phyloP scores from a whole-genome alignment of 805 yeast genomes.

The Pichia californica region DNA sequence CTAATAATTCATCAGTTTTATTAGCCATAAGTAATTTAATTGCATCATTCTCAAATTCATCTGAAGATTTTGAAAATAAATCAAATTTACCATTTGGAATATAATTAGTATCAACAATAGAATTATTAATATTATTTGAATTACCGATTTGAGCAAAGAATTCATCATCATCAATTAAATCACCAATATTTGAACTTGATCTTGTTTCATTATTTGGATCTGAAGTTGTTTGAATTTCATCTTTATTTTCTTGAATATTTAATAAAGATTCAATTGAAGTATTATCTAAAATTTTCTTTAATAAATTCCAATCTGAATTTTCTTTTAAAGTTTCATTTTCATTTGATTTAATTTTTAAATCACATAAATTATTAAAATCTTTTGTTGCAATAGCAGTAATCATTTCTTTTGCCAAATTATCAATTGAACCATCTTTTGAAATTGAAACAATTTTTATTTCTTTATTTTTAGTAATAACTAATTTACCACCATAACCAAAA shows the following conservation, averaged over 20 bases:
- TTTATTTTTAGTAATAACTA: conserved; percentile 44
- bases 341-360: conserved; percentile 38
- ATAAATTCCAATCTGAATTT: conserved; percentile 54
- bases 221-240: conserved; percentile 7
- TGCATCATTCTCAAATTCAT: conserved; percentile 40
- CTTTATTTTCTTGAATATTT: not conserved
- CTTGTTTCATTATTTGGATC: conserved; percentile 15
- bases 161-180: conserved; percentile 31
- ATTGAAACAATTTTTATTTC: conserved; percentile 24
- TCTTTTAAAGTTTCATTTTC: conserved; percentile 28
- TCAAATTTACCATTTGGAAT: conserved; percentile 53
- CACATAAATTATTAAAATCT: conserved; percentile 50
- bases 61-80: conserved; percentile 19
- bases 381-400: conserved; percentile 50
- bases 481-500: conserved; percentile 93
- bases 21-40: conserved; percentile 52
- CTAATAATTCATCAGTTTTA: conserved; percentile 60
- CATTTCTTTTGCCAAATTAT: conserved; percentile 35
- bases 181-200: conserved; percentile 10
- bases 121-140: conserved; percentile 9
- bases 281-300: conserved; percentile 42
- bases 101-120: conserved; percentile 18
- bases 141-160: conserved; percentile 31
- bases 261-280: conserved; percentile 2
- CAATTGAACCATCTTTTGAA: conserved; percentile 31